Evolutionary conservation across 345 rosid species (phyloP), one percentile per base, ranked within the genome.

Genomic region (Populus davidiana): DNA sequence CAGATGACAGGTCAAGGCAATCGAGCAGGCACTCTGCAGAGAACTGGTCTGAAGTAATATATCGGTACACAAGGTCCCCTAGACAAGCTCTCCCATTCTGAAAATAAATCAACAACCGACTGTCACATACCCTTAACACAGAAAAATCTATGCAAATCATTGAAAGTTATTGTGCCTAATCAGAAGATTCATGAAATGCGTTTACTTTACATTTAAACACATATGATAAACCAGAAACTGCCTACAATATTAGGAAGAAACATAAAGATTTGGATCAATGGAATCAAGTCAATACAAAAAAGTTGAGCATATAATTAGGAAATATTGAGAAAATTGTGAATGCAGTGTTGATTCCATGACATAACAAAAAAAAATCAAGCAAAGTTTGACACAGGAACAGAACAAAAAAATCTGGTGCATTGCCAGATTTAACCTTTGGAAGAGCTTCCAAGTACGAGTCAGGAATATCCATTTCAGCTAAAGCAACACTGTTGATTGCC

Each of bases 381-480:
- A 64, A 6, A 13, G 38, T 33, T 13, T 64, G 33, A 64, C 35
- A 6, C 38, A 29, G 38, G 33, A 23, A 27, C 35, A 20, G 29
- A 33, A 64, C 13, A 29, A 29, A 64, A 25, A 4, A 12, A 7
- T 65, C 1, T 33, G 10, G 14, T 33, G 36, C 8, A 2, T 59
- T n/a, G 75, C 49, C 31, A 43, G 64, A 63, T 14, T 63, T 69
- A 52, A 93, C 99, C 97, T 93, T 91, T 31, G 99, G 99, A 75
- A 94, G 95, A 82, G 98, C 75, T 47, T 92, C 97, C 39, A 91
- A 82, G 79, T 88, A 96, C 7, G 95, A 89, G n/a, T 94, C 90
- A 10, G 99, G 99, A 79, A 96, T 87, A 61, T 91, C 97, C 97
- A 96, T 96, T n/a, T 93, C 99, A 36, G 87, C 86, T 73, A 96